These are phyloP conservation scores for Sclerotinia spermophila DNA, from an alignment of 2,329 filamentous ascomycete genomes.

Conservation along the genomic window DNA sequence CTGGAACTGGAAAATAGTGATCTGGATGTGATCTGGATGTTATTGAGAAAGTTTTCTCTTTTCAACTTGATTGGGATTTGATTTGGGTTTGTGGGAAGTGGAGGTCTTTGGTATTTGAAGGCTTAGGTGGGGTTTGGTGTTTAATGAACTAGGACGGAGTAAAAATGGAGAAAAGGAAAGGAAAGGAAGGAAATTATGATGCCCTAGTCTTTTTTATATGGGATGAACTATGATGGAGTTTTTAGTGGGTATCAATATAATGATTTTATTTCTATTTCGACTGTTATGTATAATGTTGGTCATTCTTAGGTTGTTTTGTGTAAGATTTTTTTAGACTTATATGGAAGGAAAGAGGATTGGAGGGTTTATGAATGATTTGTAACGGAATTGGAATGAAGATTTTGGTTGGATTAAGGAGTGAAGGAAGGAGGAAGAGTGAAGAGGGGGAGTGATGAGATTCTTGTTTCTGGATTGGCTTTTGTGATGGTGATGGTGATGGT, in stretches of 20 bases:
- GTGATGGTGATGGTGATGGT: no score
- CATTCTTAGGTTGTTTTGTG: not conserved
- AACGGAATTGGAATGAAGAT: not conserved
- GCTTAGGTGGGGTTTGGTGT: not conserved
- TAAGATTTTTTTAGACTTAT: not conserved
- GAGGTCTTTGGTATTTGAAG: no score
- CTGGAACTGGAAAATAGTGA: not conserved
- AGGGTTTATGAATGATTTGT: not conserved
- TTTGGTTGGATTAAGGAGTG: no score
- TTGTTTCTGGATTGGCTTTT: no score
- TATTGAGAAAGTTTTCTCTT: not conserved
- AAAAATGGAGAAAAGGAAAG: not conserved
- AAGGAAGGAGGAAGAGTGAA: no score
- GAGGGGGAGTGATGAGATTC: no score
- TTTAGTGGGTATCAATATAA: not conserved
- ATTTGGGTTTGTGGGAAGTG: not conserved
- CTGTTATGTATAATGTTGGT: not conserved
- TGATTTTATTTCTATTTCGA: not conserved
- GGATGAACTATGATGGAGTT: not conserved
- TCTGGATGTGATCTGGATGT: not conserved
- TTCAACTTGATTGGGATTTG: not conserved
- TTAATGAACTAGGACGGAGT: not conserved
- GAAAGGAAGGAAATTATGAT: not conserved
- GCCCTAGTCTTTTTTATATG: not conserved
- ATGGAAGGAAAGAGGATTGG: no score